Percentiles rank a stretch among this genome's conserved stretches.
Evolutionary conservation across 495 filamentous ascomycete genomes (phyloP).

Genomic region (Copromyces sp.): DNA sequence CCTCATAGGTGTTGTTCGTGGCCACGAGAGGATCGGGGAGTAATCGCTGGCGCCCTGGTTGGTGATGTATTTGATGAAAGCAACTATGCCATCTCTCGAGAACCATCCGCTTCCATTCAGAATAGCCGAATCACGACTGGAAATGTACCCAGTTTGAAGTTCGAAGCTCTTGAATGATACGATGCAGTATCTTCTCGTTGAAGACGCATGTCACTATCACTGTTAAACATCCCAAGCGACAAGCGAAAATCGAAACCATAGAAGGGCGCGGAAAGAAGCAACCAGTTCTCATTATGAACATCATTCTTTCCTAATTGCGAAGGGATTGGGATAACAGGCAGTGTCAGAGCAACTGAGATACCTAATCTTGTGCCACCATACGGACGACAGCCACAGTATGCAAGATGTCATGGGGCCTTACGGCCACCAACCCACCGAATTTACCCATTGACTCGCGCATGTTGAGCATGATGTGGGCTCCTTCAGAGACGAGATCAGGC

Average conservation of each 20-base stretch:
- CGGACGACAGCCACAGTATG: too few relatives aligned
- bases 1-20: neutral
- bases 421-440: too few relatives aligned
- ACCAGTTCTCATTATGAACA: neutral
- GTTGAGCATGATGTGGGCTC: neutral
- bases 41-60: neutral
- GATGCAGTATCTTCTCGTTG: neutral
- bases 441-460: too few relatives aligned
- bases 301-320: too few relatives aligned
- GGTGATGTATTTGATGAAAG: neutral
- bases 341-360: neutral
- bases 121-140: too few relatives aligned
- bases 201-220: neutral
- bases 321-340: neutral
- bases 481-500: neutral
- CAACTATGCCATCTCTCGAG: neutral
- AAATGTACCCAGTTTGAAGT: neutral
- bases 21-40: neutral
- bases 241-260: neutral
- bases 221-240: neutral
- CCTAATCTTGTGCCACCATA: too few relatives aligned
- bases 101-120: too few relatives aligned
- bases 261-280: neutral
- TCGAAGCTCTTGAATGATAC: neutral
- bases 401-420: too few relatives aligned